Evolutionary conservation across 257 asterid genomes (phyloP), one percentile per base, ranked within the genome.

Genomic region (Ocimum tenuiflorum): DNA sequence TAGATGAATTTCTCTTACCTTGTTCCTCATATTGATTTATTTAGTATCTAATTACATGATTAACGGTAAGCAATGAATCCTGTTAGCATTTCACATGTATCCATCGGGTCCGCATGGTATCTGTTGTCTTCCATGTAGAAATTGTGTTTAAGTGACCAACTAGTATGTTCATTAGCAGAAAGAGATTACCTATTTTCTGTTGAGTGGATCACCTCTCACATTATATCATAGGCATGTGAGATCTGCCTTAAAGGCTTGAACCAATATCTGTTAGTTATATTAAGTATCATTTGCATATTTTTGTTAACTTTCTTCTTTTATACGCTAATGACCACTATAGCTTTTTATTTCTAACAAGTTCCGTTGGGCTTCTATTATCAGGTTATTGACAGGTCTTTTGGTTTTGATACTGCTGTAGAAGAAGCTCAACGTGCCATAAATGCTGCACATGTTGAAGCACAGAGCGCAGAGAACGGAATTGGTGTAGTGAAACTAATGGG

Each of bases 401-500:
- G 96, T 73, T 90, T 87, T 75, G 97, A 90, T 79, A 81, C 95
- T 78, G 91, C 97, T 68, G 96, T 88, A 47, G 96, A 88, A 77
- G 97, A 91, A 78, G 97, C 97, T 69, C 97, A 91, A 72, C 96
- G 95, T 74, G 96, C 97, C 75, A 91, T 91, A 57, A 84, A 91
- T 86, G 97, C 97, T 68, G 96, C 96, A 38, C 97, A 91, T 69
- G 97, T 91, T 77, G 97, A 91, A 83, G 96, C 97, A 72, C 73
- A 73, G 76, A 91, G 97, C 76, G 95, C 95, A 45, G 97, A 88
- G 67, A 91, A 91, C 69, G 97, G 97, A 63, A 79, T 91, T 49
- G 97, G 97, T 69, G 78, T 91, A 60, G 97, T 91, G 83, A 88
- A 91, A 84, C 88, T 91, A 72, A 88, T 91, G 96, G 97, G 97